Percentiles rank a stretch among this genome's conserved stretches.
Conservation (phyloP, 2,329 filamentous ascomycete genomes). For the Pseudocercospora vitis region DNA sequence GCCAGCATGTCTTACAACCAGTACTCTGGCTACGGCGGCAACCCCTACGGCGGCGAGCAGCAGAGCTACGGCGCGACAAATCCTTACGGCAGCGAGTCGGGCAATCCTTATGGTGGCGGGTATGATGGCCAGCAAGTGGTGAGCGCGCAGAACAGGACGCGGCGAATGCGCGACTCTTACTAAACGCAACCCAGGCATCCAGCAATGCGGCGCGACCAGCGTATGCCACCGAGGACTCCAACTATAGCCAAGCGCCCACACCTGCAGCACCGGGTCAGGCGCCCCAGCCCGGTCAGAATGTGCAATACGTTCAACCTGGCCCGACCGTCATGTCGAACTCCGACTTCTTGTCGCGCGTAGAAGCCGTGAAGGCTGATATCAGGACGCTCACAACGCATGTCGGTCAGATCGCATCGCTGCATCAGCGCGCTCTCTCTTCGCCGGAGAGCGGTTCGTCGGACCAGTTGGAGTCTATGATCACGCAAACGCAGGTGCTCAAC, state of each 20-base stretch:
- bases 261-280: slow-evolving; percentile 41
- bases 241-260: slow-evolving; percentile 15
- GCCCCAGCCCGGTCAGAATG: slow-evolving; percentile 54
- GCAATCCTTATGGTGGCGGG: slow-evolving; percentile 43
- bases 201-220: slow-evolving; percentile 3
- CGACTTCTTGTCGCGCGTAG: slow-evolving; percentile 68
- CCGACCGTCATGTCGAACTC: slow-evolving; percentile 57
- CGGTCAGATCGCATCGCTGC: slow-evolving; percentile 65
- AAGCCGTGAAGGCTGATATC: slow-evolving; percentile 67
- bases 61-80: slow-evolving; percentile 43
- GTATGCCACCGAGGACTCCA: slow-evolving; percentile 5
- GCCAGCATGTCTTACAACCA: slow-evolving; percentile 57
- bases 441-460: slow-evolving; percentile 55
- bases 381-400: slow-evolving; percentile 65
- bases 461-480: slow-evolving; percentile 66
- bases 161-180: slow-evolving; percentile 4
- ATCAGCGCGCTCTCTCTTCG: slow-evolving; percentile 69
- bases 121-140: slow-evolving; percentile 23
- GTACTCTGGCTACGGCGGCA: slow-evolving; percentile 57
- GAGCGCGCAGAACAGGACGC: neutral
- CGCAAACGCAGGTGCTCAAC: slow-evolving; percentile 70
- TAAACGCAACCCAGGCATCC: neutral
- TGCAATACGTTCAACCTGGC: slow-evolving; percentile 45
- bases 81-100: slow-evolving; percentile 36
- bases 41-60: slow-evolving; percentile 68